Conservation (phyloP, 352 stramenopile genomes). For the Pythium coloratum region DNA sequence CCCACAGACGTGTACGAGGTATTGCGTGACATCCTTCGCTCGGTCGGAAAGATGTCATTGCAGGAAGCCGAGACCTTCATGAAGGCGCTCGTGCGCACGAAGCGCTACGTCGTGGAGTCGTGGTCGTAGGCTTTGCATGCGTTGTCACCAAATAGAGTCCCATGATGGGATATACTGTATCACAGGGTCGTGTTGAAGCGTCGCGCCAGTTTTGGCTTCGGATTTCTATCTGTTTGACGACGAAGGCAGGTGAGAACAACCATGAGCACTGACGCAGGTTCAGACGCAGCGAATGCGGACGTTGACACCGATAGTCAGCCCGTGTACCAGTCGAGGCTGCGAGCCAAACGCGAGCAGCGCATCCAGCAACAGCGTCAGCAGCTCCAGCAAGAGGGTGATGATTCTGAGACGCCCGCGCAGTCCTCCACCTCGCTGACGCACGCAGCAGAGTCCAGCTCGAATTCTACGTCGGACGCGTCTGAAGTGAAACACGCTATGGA, state of each 20-base stretch:
- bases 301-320: not conserved
- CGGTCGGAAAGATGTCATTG: conserved; percentile 67
- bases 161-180: too few species aligned
- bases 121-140: conserved; percentile 55
- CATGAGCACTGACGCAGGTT: not conserved
- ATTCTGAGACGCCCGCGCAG: not conserved
- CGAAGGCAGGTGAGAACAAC: not conserved
- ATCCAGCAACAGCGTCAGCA: conserved; percentile 27
- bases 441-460: not conserved
- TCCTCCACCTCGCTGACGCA: not conserved
- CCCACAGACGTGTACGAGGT: conserved; percentile 89
- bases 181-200: not conserved
- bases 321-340: conserved; percentile 51
- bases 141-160: conserved; percentile 11
- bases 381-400: conserved; percentile 14
- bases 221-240: not conserved
- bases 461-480: not conserved
- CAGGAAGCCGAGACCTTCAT: conserved; percentile 70
- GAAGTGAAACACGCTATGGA: not conserved
- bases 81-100: conserved; percentile 70
- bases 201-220: conserved; percentile 1
- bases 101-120: conserved; percentile 85
- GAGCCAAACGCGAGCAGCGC: conserved; percentile 63
- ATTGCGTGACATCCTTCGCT: conserved; percentile 82
- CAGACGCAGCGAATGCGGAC: not conserved